Evolutionary conservation across 1,139 yeast species (phyloP), one percentile per base, ranked within the genome.

Genomic region (Pneumocystis oryctolagi): DNA sequence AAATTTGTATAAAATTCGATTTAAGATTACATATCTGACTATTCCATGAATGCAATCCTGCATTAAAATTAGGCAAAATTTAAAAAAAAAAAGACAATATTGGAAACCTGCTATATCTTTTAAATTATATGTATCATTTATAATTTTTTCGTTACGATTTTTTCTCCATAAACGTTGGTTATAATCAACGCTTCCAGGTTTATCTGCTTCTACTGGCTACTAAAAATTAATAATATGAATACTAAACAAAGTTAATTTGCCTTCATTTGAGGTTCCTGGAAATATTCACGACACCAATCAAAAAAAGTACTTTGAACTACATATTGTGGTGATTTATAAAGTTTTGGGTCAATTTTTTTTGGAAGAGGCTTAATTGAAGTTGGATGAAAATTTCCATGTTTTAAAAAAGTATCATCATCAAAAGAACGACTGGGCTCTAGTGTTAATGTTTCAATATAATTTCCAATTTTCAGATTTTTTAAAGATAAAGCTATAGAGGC

Each of bases 181-280:
- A 70, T 89, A 88, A 67, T 89, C 92, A 66, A 85, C 83, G 64
- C 96, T 87, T 0, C 97, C 98, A 0, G 96, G 95, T 71, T 90
- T 96, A 69, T 92, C 97, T 25, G 84, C 77, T 70, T 92, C 97
- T 16, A 60, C 62, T 64, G 83, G 82, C 67, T 83, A 35, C 12
- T 18, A 30, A 30, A 35, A 25, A 16, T 25, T 35, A 56, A 56
- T 34, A 35, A 57, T n/a, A 57, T 30, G 12, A 3, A 20, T 25
- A 18, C 5, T 25, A 47, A 25, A 2, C 2, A 47, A 25, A 57
- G 20, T 4, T 18, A 39, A 9, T 9, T 25, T 57, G 12, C 84
- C 20, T 89, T 84, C 86, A 92, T 87, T 71, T 92, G 97, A 0
- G 99, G 97, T 71, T 90, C 97, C 71, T 90, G 96, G 75, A 90